Evolutionary conservation across 2,329 filamentous ascomycete genomes (phyloP).

Genomic region (Blastomyces parvus): DNA sequence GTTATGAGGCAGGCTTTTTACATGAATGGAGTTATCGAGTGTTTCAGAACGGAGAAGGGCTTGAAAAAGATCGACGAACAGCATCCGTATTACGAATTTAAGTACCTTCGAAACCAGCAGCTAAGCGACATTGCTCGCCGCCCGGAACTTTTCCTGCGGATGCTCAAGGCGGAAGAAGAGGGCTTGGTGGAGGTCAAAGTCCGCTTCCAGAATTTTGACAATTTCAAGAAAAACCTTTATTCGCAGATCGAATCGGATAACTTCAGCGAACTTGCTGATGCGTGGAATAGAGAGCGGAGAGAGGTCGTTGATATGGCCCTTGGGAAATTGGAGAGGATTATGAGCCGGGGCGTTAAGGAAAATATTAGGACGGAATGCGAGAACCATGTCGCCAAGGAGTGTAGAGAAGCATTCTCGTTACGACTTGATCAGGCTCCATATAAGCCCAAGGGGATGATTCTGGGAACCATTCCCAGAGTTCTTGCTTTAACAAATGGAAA

Average conservation of each 20-base stretch:
- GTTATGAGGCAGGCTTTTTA: constrained; percentile 78
- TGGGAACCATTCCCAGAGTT: constrained; percentile 80
- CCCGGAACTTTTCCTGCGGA: constrained; percentile 87
- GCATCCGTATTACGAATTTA: constrained; percentile 95
- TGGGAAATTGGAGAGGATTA: constrained; percentile 68
- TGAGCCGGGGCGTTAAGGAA: constrained; percentile 89
- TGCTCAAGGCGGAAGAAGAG: constrained; percentile 95
- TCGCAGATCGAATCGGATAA: constrained; percentile 87
- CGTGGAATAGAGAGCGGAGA: constrained; percentile 82
- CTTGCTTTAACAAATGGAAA: constrained; percentile 79
- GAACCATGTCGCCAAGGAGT: constrained; percentile 77
- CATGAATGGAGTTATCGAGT: constrained; percentile 72
- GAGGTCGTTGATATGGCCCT: constrained; percentile 77
- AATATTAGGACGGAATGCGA: constrained; percentile 89
- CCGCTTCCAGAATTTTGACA: constrained; percentile 62
- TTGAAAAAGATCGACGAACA: constrained; percentile 87
- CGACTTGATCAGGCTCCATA: constrained; percentile 92
- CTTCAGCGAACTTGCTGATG: constrained; percentile 86
- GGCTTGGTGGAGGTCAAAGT: constrained; percentile 81
- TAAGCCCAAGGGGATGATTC: constrained; percentile 84
- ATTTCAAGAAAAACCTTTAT: constrained; percentile 68
- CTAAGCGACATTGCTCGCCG: constrained; percentile 70
- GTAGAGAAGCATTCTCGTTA: constrained; percentile 78
- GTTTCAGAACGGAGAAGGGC: constrained; percentile 85
- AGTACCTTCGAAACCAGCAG: constrained; percentile 86